phyloP scores from a whole-genome alignment of 371 early-diverging fungal genomes.

The Blakeslea trispora region DNA sequence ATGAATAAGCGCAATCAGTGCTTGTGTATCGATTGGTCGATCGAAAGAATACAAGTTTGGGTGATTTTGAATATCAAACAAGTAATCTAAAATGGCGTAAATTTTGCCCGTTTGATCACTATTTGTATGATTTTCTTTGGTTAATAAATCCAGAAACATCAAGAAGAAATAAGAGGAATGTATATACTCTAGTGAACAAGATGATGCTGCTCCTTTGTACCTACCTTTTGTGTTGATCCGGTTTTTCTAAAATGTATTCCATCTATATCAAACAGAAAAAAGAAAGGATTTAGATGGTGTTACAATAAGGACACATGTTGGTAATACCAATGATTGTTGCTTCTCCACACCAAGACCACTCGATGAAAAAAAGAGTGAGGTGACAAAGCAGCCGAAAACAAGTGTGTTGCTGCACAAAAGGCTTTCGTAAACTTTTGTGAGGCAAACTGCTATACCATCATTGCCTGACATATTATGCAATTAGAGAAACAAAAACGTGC shows the following conservation, averaged over 20 bases:
- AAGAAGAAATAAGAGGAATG: no score
- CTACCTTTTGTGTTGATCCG: no score
- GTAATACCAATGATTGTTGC: constrained; percentile 21
- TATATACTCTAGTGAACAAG: no score
- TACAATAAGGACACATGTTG: not conserved
- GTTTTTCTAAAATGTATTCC: no score
- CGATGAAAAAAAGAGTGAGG: constrained; percentile 7
- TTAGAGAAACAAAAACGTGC: not conserved
- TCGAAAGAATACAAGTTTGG: not conserved
- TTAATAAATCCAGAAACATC: no score
- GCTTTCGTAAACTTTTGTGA: constrained; percentile 1
- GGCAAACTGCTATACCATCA: not conserved
- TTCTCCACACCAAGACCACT: constrained; percentile 15
- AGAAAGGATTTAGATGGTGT: no score
- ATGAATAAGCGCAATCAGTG: no score
- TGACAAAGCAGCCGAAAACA: constrained; percentile 18
- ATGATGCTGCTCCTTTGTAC: no score
- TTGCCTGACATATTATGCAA: not conserved
- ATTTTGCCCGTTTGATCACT: not conserved
- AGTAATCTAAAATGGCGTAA: not conserved
- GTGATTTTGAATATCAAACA: not conserved
- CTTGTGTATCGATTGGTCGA: no score
- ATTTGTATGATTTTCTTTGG: no score
- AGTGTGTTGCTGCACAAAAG: constrained; percentile 14
- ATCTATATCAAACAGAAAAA: no score